Evolutionary conservation across 805 yeast genomes (phyloP), one percentile per base, ranked within the genome.

Genomic region (Alloascoidea hylecoeti): DNA sequence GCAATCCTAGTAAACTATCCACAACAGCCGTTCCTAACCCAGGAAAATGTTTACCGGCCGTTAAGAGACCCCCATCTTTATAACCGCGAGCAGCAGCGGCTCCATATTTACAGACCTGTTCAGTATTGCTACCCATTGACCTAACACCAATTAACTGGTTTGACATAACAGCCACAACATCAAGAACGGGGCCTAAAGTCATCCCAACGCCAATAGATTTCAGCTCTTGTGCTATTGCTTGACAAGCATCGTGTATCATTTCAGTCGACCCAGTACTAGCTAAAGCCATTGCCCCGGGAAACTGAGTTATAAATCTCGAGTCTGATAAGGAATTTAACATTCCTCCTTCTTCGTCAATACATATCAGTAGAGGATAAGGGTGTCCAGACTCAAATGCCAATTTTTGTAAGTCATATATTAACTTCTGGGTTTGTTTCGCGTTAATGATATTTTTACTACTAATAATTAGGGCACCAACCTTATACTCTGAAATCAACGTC

Each of bases 261-360:
- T 64, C 64, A 9, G 57, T 48, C 39, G 69, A 66, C 6, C 68
- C 68, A 0, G 76, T 63, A 15, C 79, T 78, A 2, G 72, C 70
- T 16, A 74, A 51, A 2, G 75, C 78, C 80, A 75, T 74, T 17
- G 77, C 76, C 3, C 79, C 73, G 1, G 81, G 81, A 46, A 68
- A 72, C 49, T 73, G 79, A 5, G 74, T 66, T 15, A 74, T 50
- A 41, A 53, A 57, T 5, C 62, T 61, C 5, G 66, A 61, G 49
- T 75, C 80, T 47, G 67, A 69, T 35, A 75, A 55, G 18, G 73
- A 64, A 51, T 73, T 72, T 52, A 74, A 60, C 74, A 72, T 69
- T 1, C 80, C 80, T 4, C 77, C 73, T 47, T 74, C 81, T 49
- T 71, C 76, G 49, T 75, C 80, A 14, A 75, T 64, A 16, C 75